Evolutionary conservation across 768 basidiomycete genomes (phyloP), one percentile per base, ranked within the genome.

Genomic region (Tylopilus felleus): DNA sequence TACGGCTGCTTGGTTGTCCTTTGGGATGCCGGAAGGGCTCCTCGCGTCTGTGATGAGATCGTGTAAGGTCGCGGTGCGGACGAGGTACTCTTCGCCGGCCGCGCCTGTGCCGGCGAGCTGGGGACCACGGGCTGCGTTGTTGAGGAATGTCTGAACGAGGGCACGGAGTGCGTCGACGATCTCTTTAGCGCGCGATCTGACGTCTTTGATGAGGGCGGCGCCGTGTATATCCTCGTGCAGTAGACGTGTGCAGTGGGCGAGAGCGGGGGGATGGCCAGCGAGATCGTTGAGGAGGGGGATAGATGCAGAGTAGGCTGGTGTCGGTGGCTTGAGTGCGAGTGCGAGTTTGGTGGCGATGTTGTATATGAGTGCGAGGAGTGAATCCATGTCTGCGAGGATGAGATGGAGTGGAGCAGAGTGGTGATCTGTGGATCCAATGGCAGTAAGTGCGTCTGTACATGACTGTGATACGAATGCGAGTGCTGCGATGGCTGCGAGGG

Each of bases 11-110:
- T 77, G 64, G 60, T 89, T 88, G 58, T 81, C 76, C 44, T 65
- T 62, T 9, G 86, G 84, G 36, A 88, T 66, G 16, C 76, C 78
- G n/a, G 73, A 65, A 1, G 71, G 55, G n/a, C 68, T 60, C 41
- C 79, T 75, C 7, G 80, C 81, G 39, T 65, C 73, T 21, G 79
- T 73, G 56, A 88, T 82, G 45, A 83, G 72, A 53, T 81, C 79
- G 62, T 89, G 87, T 0, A 88, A 71, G n/a, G 79, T 65, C 22
- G 77, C 86, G 0, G 81, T 82, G 58, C 74, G 76, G 39, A 81
- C 61, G 56, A 89, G 72, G 59, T 85, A 83, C 19, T 79, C 77
- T 28, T 82, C 75, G 27, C 65, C 65, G 13, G 58, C 16, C 0
- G 57, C 22, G 16, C 19, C 43, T 7, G 64, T 58, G 23, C 57